Percentiles rank a stretch among this genome's conserved stretches.
Conservation (phyloP, 2,329 filamentous ascomycete genomes). For the Triangularia setosa region DNA sequence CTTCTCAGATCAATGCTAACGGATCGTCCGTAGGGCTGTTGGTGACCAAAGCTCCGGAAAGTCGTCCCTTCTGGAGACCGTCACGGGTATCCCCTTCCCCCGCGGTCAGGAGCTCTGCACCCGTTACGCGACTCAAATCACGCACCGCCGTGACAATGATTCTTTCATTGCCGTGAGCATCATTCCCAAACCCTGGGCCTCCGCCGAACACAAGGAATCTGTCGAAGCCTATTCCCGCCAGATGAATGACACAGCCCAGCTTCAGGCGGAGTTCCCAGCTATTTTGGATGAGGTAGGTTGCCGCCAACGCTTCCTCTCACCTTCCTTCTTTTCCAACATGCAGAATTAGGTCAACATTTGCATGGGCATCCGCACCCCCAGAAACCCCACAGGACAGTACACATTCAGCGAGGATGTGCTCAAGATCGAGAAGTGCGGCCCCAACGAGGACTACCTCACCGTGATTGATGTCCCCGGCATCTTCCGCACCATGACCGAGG, state of each 20-base stretch:
- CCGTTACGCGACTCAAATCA: slow-evolving; percentile 47
- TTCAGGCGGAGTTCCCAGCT: slow-evolving; percentile 30
- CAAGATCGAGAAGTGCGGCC: slow-evolving; percentile 44
- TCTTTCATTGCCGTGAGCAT: slow-evolving; percentile 42
- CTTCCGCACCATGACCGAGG: slow-evolving; percentile 39
- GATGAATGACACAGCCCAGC: slow-evolving; percentile 29
- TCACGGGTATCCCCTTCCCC: slow-evolving; percentile 48
- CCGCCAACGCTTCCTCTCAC: not conserved
- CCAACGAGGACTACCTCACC: slow-evolving; percentile 43
- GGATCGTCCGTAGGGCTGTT: slow-evolving; percentile 49
- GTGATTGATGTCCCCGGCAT: slow-evolving; percentile 54
- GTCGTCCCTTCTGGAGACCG: slow-evolving; percentile 73
- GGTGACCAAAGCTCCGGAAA: slow-evolving; percentile 85
- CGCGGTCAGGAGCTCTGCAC: slow-evolving; percentile 44
- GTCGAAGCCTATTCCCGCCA: slow-evolving; percentile 15
- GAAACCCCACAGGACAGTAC: not conserved
- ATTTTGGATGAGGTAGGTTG: slow-evolving; percentile 39
- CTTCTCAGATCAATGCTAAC: not conserved
- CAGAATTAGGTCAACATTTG: slow-evolving; percentile 38
- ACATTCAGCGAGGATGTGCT: slow-evolving; percentile 47
- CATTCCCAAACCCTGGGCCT: slow-evolving; percentile 30
- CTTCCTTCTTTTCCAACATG: slow-evolving; percentile 4
- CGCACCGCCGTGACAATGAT: slow-evolving; percentile 35
- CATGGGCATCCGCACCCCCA: slow-evolving; percentile 41
- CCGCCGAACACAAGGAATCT: slow-evolving; percentile 19